phyloP scores from a whole-genome alignment of 441 rosid genomes.

The Gossypium aridum region DNA sequence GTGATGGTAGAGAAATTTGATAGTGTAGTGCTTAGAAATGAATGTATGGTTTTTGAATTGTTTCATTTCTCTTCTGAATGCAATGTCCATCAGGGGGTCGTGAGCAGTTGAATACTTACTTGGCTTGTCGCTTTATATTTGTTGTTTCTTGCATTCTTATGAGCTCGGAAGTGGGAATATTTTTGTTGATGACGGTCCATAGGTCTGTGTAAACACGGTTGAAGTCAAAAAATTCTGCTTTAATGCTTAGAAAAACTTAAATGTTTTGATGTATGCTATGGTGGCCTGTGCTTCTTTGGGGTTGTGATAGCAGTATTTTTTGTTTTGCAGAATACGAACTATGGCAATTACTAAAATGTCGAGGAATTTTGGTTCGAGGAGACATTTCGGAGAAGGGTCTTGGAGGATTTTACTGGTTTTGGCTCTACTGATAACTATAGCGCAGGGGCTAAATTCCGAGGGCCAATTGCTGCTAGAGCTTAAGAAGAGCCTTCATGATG shows the following conservation, averaged over 20 bases:
- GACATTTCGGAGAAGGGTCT: slow-evolving; percentile 29
- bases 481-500: slow-evolving; percentile 56
- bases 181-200: background rate
- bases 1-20: background rate
- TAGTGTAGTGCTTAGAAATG: background rate
- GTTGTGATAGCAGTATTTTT: slow-evolving; percentile 12
- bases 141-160: background rate
- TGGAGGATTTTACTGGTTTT: slow-evolving; percentile 24
- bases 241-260: background rate
- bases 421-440: slow-evolving; percentile 32
- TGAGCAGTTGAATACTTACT: background rate
- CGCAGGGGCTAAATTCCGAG: slow-evolving; percentile 64
- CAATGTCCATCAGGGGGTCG: background rate
- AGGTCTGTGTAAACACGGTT: background rate
- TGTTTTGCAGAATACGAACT: slow-evolving; percentile 22
- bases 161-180: background rate
- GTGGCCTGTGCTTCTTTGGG: slow-evolving; percentile 1
- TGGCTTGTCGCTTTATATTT: background rate
- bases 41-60: background rate
- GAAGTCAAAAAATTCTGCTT: background rate
- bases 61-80: background rate
- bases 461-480: slow-evolving; percentile 62
- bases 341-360: slow-evolving; percentile 24
- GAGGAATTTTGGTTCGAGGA: slow-evolving; percentile 13
- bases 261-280: background rate